Conservation (phyloP, 305 asterid species). For the Lippia alba region DNA sequence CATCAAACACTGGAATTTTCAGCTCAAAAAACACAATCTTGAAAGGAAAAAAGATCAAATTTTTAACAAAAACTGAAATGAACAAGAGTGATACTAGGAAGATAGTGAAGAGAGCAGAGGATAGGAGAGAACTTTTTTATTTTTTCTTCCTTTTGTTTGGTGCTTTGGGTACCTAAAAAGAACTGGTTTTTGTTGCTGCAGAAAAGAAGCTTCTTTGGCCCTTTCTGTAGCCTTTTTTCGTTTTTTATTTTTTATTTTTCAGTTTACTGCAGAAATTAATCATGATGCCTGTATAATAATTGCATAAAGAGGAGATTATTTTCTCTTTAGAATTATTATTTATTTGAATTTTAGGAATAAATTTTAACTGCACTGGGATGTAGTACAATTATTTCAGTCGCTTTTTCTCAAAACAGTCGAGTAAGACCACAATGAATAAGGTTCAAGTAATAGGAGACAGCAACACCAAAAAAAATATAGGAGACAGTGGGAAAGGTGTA, state of each 20-base stretch:
- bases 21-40: slow-evolving; percentile 13
- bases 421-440: slow-evolving; percentile 19
- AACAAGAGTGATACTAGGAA: slow-evolving; percentile 18
- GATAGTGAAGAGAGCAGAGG: slow-evolving; percentile 20
- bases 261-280: slow-evolving; percentile 18
- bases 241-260: not conserved
- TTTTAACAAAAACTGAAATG: slow-evolving; percentile 22
- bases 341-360: slow-evolving; percentile 14
- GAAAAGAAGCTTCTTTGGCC: slow-evolving; percentile 72
- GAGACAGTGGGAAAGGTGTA: slow-evolving; percentile 20
- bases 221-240: slow-evolving; percentile 50
- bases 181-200: slow-evolving; percentile 55
- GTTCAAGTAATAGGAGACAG: slow-evolving; percentile 29
- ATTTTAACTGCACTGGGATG: slow-evolving; percentile 16
- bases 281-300: slow-evolving; percentile 21
- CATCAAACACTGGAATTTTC: slow-evolving; percentile 39
- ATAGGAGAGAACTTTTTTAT: not conserved
- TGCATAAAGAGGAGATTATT: slow-evolving; percentile 6
- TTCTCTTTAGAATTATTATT: too few relatives aligned
- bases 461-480: too few relatives aligned
- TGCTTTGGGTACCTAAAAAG: slow-evolving; percentile 41
- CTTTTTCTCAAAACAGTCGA: slow-evolving; percentile 27
- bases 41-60: slow-evolving; percentile 18
- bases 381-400: slow-evolving; percentile 40
- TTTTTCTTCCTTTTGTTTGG: slow-evolving; percentile 19